Conservation (phyloP, 2,329 filamentous ascomycete genomes). For the Rutstroemia sp. region DNA sequence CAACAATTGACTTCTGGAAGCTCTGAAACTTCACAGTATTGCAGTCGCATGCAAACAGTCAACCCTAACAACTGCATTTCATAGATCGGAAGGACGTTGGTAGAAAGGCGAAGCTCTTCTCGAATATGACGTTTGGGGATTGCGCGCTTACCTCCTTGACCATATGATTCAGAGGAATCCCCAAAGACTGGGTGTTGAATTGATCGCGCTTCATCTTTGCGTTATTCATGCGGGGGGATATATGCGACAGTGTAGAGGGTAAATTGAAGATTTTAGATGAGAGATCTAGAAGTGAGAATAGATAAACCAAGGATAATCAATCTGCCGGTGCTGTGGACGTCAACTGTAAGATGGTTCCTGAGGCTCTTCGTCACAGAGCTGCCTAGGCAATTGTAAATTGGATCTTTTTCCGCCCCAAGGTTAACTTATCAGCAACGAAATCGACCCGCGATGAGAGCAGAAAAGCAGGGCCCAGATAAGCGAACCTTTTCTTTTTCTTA, state of each 20-base stretch:
- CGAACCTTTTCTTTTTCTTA: not conserved
- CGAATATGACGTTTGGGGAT: not conserved
- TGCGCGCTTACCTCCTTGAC: slow-evolving; percentile 56
- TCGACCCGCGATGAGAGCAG: no score
- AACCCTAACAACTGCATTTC: not conserved
- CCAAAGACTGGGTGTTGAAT: slow-evolving; percentile 60
- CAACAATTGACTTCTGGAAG: not conserved
- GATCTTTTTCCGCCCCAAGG: no score
- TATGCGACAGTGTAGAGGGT: slow-evolving; percentile 6
- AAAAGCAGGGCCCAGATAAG: not conserved
- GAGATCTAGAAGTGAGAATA: not conserved
- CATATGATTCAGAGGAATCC: slow-evolving; percentile 51
- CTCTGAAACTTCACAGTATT: not conserved
- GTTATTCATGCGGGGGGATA: not conserved
- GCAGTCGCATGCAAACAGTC: no score
- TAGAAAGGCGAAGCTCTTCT: not conserved
- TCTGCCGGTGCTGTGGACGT: not conserved
- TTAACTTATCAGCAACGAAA: no score
- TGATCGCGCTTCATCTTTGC: slow-evolving; percentile 38
- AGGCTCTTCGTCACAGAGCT: not conserved
- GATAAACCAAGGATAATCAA: not conserved
- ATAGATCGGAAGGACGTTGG: not conserved
- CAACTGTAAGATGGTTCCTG: slow-evolving; percentile 1
- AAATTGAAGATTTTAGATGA: not conserved
- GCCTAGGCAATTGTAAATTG: no score